Evolutionary conservation across 1,139 yeast species (phyloP).

Genomic region (Nakaseomyces bracarensis): DNA sequence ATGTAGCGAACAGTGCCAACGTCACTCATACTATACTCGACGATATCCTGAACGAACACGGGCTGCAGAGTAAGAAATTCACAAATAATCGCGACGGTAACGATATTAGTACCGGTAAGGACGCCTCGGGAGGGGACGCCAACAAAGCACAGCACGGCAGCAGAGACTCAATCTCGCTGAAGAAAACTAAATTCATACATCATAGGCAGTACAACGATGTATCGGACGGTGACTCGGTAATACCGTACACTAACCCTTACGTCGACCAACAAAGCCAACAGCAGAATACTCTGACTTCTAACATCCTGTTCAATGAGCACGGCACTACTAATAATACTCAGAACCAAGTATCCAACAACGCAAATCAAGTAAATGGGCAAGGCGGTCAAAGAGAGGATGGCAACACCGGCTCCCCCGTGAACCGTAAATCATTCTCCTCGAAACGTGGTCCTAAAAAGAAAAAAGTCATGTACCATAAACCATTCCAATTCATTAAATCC

Average conservation of each 20-base stretch:
- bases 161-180: constrained; percentile 3
- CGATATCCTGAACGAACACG: constrained; percentile 5
- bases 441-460: constrained; percentile 19
- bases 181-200: constrained; percentile 3
- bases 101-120: neutral
- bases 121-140: neutral
- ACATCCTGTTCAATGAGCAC: constrained; percentile 4
- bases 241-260: constrained; percentile 6
- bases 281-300: constrained; percentile 2
- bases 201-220: constrained; percentile 6
- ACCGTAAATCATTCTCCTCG: constrained; percentile 7
- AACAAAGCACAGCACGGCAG: constrained; percentile 2
- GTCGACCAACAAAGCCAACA: constrained; percentile 4
- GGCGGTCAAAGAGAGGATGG: constrained; percentile 5
- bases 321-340: neutral
- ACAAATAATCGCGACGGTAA: neutral
- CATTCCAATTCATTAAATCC: constrained; percentile 34
- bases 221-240: constrained; percentile 5
- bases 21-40: constrained; percentile 5
- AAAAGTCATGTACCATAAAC: constrained; percentile 29
- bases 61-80: constrained; percentile 1
- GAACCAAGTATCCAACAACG: neutral
- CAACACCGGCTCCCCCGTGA: constrained; percentile 1
- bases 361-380: constrained; percentile 1
- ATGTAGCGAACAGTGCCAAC: constrained; percentile 2